phyloP scores from a whole-genome alignment of 257 asterid species.

The Cinchona pubescens region DNA sequence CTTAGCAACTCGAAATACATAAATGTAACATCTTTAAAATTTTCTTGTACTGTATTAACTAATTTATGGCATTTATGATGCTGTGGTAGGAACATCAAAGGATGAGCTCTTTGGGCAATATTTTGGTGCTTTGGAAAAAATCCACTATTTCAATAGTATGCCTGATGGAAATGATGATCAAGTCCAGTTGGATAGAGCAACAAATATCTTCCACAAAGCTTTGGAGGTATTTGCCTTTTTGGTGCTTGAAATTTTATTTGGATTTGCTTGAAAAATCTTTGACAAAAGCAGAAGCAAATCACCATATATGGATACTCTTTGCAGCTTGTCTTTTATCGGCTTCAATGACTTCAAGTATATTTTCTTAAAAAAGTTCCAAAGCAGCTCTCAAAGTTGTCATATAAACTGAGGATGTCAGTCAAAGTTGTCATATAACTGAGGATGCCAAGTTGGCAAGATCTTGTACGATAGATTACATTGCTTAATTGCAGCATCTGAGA shows the following conservation, averaged over 20 bases:
- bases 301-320: too few species aligned
- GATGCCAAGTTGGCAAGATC: neutral
- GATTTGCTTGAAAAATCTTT: neutral
- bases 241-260: neutral
- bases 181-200: constrained; percentile 62
- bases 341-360: neutral
- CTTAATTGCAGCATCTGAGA: neutral
- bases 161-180: constrained; percentile 76
- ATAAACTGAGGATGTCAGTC: neutral
- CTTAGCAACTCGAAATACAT: neutral
- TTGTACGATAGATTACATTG: neutral
- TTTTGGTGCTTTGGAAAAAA: constrained; percentile 67
- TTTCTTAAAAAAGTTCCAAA: neutral
- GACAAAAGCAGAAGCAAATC: neutral
- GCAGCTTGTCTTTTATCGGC: neutral
- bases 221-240: constrained; percentile 43
- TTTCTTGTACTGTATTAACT: neutral
- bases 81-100: constrained; percentile 23
- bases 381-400: neutral
- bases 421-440: too few species aligned
- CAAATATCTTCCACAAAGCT: constrained; percentile 54
- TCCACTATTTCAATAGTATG: constrained; percentile 54
- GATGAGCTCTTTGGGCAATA: constrained; percentile 84
- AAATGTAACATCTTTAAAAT: neutral
- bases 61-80: neutral